These are phyloP conservation scores for Monosporozyma aerobia DNA, from an alignment of 805 yeast species.

Conservation along the genomic window DNA sequence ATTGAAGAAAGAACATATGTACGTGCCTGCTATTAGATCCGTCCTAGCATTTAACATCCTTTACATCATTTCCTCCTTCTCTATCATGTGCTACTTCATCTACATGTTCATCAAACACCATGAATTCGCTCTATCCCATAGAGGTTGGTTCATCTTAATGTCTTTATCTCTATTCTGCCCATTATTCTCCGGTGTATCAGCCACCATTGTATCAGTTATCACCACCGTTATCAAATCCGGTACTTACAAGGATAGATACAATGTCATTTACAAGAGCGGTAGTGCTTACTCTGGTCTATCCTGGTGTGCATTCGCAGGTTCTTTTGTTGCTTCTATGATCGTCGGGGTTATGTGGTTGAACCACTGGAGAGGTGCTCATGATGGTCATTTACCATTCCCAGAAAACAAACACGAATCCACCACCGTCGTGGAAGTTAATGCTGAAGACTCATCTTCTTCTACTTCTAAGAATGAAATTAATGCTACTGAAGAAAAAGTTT, in stretches of 20 bases:
- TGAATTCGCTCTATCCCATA: slow-evolving; percentile 5
- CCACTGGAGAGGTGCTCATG: slow-evolving; percentile 4
- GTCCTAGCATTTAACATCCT: slow-evolving; percentile 23
- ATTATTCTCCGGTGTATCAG: slow-evolving; percentile 23
- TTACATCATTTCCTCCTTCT: slow-evolving; percentile 19
- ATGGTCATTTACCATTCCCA: slow-evolving; percentile 1
- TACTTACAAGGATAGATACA: slow-evolving; percentile 24
- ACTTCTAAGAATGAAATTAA: slow-evolving; percentile 1
- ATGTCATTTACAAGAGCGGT: slow-evolving; percentile 20
- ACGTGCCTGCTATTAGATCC: slow-evolving; percentile 28
- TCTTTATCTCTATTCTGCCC: slow-evolving; percentile 17
- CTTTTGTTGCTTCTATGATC: slow-evolving; percentile 16
- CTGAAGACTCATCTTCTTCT: slow-evolving; percentile 2
- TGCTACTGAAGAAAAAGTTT: slow-evolving; percentile 3
- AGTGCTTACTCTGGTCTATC: slow-evolving; percentile 22
- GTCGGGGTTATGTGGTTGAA: slow-evolving; percentile 6
- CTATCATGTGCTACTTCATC: slow-evolving; percentile 9
- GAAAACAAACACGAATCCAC: not conserved
- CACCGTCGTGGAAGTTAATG: not conserved
- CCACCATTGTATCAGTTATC: slow-evolving; percentile 23
- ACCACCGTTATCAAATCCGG: slow-evolving; percentile 26
- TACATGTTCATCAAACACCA: slow-evolving; percentile 5
- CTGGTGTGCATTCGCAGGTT: slow-evolving; percentile 25
- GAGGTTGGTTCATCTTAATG: slow-evolving; percentile 13
- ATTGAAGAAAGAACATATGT: slow-evolving; percentile 22